Evolutionary conservation across 2,329 filamentous ascomycete genomes (phyloP), one percentile per base, ranked within the genome.

Genomic region (Pleurostoma richardsiae): DNA sequence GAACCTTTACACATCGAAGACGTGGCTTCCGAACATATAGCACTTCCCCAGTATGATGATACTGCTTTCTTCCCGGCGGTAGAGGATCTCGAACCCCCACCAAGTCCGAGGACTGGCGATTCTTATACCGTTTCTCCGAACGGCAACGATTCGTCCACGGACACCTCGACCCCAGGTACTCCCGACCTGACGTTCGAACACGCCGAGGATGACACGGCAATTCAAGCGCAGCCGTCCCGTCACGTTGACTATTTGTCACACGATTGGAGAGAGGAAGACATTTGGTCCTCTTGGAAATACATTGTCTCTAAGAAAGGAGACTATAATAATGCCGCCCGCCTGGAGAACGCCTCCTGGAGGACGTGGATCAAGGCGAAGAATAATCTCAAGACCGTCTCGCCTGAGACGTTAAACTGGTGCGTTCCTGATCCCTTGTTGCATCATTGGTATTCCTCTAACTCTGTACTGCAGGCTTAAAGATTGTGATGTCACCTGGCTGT

Each of bases 281-380:
- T 97, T 29, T 97, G 91, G 91, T 86, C 88, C 5, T 96, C 92
- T 2, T 97, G 94, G 94, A 85, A 90, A 61, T 94, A 95, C 62
- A 89, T 97, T 56, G 83, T 91, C 11, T 85, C 87, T 29, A 87
- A 89, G 58, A 78, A 86, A 57, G 83, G 82, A 49, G 80, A 88
- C 45, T 95, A 95, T 54, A 83, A 82, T 56, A 92, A 96, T 64
- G 81, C 86, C 33, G 85, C 84, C 31, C 78, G 94, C 43, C 69
- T 97, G 30, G 94, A 97, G 66, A 97, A 99, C 66, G 94, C 94
- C 3, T 96, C 90, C 1, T 99, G 94, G 94, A 80, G 94, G 62
- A 94, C 90, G 1, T 97, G 94, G 94, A 87, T 89, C 63, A 97
- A 97, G 68, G 79, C 87, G 42, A 95, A 95, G 68, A 86, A 95